These are phyloP conservation scores for Dothiorella sarmentorum DNA, from an alignment of 2,329 filamentous ascomycete species.

Conservation along the genomic window DNA sequence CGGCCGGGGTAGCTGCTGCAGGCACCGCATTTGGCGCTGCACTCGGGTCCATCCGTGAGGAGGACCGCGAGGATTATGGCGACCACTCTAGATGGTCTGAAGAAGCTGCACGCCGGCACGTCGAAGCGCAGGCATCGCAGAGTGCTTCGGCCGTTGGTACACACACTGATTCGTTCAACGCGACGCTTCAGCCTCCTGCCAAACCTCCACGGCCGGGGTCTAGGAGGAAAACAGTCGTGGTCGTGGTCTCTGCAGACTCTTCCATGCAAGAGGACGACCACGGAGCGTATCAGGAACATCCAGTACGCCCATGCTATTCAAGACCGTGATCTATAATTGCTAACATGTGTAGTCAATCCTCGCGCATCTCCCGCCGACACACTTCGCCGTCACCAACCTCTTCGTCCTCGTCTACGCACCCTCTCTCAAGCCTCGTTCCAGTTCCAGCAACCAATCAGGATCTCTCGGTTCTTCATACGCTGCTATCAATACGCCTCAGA, in stretches of 20 bases:
- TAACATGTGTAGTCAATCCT: conserved; percentile 58
- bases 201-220: neutral
- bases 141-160: conserved; percentile 32
- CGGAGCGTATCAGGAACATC: conserved; percentile 13
- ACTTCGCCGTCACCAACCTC: conserved; percentile 70
- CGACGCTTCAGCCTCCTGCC: conserved; percentile 23
- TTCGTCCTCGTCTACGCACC: conserved; percentile 91
- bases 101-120: conserved; percentile 65
- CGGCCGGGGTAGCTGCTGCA: conserved; percentile 76
- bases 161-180: conserved; percentile 33
- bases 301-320: conserved; percentile 62
- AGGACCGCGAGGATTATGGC: conserved; percentile 73
- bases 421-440: conserved; percentile 54
- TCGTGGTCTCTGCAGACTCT: conserved; percentile 80
- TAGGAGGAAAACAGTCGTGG: conserved; percentile 69
- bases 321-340: conserved; percentile 17
- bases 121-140: conserved; percentile 35
- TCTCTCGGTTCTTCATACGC: conserved; percentile 79
- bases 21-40: conserved; percentile 80
- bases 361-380: conserved; percentile 77
- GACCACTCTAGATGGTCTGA: conserved; percentile 93
- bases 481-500: conserved; percentile 70
- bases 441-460: conserved; percentile 48
- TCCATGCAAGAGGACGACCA: conserved; percentile 28
- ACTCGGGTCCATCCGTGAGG: conserved; percentile 77